Conservation (phyloP, 2,329 filamentous ascomycete species). For the Seiridium cupressi region DNA sequence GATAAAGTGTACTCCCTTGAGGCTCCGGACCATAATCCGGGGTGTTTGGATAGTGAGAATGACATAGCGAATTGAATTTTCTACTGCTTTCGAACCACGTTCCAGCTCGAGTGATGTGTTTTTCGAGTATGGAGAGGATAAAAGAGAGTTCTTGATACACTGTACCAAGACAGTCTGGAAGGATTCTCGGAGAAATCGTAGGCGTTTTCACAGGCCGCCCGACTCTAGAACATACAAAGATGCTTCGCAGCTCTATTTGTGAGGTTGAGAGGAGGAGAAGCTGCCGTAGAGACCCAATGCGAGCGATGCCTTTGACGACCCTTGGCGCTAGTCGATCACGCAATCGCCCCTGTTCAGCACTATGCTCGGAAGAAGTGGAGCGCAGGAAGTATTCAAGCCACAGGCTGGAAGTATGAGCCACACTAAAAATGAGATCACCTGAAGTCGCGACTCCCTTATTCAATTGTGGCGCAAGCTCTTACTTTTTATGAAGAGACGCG, state of each 20-base stretch:
- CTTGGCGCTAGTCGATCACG: slow-evolving; percentile 7
- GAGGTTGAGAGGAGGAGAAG: slow-evolving; percentile 7
- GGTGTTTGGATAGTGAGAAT: not conserved
- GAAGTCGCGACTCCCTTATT: not conserved
- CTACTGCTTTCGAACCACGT: not conserved
- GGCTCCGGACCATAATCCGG: not conserved
- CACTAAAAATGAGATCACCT: not conserved
- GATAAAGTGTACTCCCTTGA: not conserved
- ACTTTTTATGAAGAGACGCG: not conserved
- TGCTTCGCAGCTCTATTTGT: not conserved
- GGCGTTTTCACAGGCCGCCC: not conserved
- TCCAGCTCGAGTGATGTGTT: not conserved
- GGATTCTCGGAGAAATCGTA: not conserved
- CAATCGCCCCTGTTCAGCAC: slow-evolving; percentile 4
- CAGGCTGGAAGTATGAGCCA: not conserved
- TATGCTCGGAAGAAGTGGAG: not conserved
- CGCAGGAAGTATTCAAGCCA: not conserved
- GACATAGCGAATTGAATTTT: not conserved
- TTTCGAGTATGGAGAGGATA: not conserved
- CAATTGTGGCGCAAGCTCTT: not conserved
- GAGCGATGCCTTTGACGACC: not conserved
- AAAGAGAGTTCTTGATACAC: not conserved
- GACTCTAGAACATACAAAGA: not conserved
- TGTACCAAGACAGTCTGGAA: not conserved
- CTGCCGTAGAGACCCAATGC: not conserved